Conservation (phyloP, 2,329 filamentous ascomycete species). For the Colletotrichum godetiae region DNA sequence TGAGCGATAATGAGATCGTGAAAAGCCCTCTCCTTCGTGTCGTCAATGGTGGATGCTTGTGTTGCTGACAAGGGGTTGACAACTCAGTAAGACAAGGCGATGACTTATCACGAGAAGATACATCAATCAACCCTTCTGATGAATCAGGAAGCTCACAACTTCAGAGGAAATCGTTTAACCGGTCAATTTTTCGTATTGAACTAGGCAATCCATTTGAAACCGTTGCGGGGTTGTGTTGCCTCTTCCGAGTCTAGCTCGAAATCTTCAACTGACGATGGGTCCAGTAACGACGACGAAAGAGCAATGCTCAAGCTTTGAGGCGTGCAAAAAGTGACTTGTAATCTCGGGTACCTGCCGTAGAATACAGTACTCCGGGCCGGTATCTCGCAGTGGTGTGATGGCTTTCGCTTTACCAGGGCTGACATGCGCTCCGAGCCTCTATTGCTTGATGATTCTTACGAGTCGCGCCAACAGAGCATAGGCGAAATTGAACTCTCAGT, state of each 20-base stretch:
- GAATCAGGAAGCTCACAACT: not conserved
- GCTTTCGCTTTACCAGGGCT: not conserved
- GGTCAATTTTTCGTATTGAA: not conserved
- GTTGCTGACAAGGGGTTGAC: not conserved
- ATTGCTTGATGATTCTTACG: not conserved
- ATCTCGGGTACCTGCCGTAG: not conserved
- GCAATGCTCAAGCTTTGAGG: not conserved
- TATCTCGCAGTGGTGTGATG: not conserved
- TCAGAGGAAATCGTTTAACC: not conserved
- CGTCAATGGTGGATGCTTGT: not conserved
- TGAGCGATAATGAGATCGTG: not conserved
- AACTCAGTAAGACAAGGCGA: not conserved
- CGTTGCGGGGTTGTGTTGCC: not conserved
- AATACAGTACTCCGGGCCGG: too few species aligned
- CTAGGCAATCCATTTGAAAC: not conserved
- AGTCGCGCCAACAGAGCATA: not conserved
- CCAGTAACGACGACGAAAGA: not conserved
- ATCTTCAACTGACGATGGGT: not conserved
- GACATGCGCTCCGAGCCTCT: not conserved
- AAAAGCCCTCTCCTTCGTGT: not conserved
- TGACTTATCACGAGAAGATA: not conserved
- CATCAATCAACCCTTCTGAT: not conserved
- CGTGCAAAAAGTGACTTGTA: not conserved
- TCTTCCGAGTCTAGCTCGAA: not conserved
- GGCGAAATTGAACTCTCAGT: not conserved